Percentiles rank a stretch among this genome's conserved stretches.
Conservation (phyloP, 148 eudicot genomes). For the Camellia lanceoleosa region DNA sequence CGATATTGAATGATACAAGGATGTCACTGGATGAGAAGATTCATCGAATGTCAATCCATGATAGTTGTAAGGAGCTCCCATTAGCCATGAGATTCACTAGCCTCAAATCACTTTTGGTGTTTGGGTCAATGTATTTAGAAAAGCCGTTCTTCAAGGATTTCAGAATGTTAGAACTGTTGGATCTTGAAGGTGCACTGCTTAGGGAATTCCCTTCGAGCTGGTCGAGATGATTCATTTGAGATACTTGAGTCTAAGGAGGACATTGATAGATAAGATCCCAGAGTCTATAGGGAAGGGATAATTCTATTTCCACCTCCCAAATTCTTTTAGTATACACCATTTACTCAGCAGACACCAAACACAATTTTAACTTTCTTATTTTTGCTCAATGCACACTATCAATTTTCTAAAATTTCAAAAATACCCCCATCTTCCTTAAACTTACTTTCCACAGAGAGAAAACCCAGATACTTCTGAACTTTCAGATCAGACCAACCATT, state of each 20-base stretch:
- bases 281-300: conserved; percentile 11
- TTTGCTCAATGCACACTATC: too few relatives aligned
- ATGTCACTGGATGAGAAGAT: neutral
- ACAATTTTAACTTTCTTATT: too few relatives aligned
- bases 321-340: too few relatives aligned
- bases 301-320: too few relatives aligned
- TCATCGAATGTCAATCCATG: neutral
- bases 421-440: too few relatives aligned
- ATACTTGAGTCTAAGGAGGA: conserved; percentile 10
- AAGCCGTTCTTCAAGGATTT: neutral
- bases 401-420: too few relatives aligned
- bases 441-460: too few relatives aligned
- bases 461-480: too few relatives aligned
- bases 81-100: neutral
- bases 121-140: neutral
- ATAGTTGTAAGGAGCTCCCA: neutral
- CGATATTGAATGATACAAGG: neutral
- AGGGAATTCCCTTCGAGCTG: neutral
- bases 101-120: neutral
- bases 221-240: neutral
- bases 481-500: too few relatives aligned
- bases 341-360: too few relatives aligned
- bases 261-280: neutral
- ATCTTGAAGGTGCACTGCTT: neutral
- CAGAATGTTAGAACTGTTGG: neutral